phyloP scores from a whole-genome alignment of 176 grass and related monocot genomes.

The Coix lacrymajobi region DNA sequence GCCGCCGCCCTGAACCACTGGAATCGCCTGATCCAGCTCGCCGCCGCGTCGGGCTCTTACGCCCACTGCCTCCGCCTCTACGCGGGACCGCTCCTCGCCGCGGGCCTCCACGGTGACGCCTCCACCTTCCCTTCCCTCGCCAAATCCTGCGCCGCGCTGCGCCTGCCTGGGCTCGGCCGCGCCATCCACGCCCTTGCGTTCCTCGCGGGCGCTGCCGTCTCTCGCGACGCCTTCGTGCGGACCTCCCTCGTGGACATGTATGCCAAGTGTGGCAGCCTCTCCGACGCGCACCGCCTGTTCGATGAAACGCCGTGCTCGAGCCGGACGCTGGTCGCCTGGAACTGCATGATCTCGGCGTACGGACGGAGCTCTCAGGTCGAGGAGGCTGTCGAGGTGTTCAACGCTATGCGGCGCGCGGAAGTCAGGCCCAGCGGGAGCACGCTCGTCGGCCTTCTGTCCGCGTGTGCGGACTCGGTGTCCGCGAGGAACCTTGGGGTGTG shows the following conservation, averaged over 20 bases:
- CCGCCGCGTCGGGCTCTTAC: conserved; percentile 28
- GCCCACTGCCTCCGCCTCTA: conserved; percentile 40
- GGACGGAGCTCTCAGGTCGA: conserved; percentile 1
- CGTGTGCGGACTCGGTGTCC: conserved; percentile 11
- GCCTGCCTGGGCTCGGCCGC: conserved; percentile 36
- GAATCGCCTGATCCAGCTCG: conserved; percentile 43
- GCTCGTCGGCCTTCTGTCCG: conserved; percentile 31
- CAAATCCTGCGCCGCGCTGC: conserved; percentile 57
- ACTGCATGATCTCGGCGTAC: conserved; percentile 52
- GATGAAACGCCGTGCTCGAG: conserved; percentile 38
- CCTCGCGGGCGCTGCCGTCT: conserved; percentile 23
- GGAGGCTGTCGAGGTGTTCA: conserved; percentile 31
- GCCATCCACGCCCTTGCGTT: conserved; percentile 41
- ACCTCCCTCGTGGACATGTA: conserved; percentile 64
- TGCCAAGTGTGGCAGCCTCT: conserved; percentile 39
- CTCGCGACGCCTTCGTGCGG: conserved; percentile 37
- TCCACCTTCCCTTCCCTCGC: conserved; percentile 65
- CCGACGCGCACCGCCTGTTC: conserved; percentile 53
- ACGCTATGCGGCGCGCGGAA: conserved; percentile 21
- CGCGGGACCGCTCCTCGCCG: conserved; percentile 28
- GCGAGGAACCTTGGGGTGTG: conserved; percentile 14
- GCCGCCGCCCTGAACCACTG: conserved; percentile 24
- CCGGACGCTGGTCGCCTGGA: conserved; percentile 50
- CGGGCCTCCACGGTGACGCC: conserved; percentile 39
- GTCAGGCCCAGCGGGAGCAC: conserved; percentile 33